Evolutionary conservation across 1,139 yeast genomes (phyloP).

Genomic region (Diutina rugosa): DNA sequence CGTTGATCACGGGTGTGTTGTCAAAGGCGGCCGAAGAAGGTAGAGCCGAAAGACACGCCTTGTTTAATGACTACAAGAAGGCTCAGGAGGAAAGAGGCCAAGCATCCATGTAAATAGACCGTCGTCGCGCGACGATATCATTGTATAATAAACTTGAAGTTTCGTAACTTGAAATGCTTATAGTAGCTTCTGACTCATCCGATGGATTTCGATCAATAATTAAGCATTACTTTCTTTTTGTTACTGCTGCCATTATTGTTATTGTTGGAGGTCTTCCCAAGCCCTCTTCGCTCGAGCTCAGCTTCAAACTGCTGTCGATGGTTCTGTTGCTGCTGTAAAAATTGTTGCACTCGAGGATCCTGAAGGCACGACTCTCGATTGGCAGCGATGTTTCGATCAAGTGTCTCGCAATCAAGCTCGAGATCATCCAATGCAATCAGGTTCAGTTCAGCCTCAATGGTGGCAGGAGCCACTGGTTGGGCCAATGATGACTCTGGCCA

Average conservation of each 20-base stretch:
- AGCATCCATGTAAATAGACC: constrained; percentile 1
- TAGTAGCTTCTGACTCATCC: not conserved
- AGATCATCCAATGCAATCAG: not conserved
- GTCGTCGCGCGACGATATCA: not conserved
- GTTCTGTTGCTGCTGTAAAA: not conserved
- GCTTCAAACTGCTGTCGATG: not conserved
- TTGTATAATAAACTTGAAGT: not conserved
- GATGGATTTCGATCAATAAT: not conserved
- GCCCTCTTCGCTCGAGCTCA: not conserved
- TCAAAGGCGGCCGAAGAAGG: constrained; percentile 83
- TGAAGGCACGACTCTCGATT: not conserved
- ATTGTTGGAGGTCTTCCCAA: not conserved
- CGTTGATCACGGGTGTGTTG: constrained; percentile 69
- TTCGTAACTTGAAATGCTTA: not conserved
- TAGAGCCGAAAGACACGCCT: constrained; percentile 31
- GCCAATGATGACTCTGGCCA: not conserved
- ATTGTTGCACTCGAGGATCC: not conserved
- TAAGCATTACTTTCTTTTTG: not conserved
- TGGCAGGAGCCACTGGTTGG: not conserved
- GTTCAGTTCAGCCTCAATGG: not conserved
- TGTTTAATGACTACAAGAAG: not conserved
- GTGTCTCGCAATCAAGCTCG: not conserved
- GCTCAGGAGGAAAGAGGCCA: not conserved
- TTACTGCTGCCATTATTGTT: not conserved
- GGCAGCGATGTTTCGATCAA: not conserved